Percentiles rank a stretch among this genome's conserved stretches.
Evolutionary conservation across 2,329 filamentous ascomycete genomes (phyloP).

Genomic region (Blumeriella jaapii): DNA sequence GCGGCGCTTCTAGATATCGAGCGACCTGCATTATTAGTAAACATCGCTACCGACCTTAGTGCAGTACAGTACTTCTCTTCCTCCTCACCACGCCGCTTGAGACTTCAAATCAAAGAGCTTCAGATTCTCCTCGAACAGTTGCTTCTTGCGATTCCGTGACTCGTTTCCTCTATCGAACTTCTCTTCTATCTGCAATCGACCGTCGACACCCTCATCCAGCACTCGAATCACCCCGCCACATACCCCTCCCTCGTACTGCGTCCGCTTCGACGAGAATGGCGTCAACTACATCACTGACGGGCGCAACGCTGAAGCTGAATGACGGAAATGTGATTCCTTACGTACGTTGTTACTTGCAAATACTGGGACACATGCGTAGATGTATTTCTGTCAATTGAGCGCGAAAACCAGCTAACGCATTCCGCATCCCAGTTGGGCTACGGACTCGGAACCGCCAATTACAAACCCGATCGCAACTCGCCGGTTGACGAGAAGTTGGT

Average conservation of each 20-base stretch:
- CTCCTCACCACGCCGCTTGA: too few relatives aligned
- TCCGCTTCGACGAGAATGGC: too few relatives aligned
- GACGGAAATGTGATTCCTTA: conserved; percentile 64
- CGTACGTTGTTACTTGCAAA: conserved; percentile 30
- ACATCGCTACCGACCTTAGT: too few relatives aligned
- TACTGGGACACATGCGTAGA: not conserved
- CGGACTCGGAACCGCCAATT: conserved; percentile 60
- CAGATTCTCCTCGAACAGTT: too few relatives aligned
- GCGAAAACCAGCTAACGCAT: not conserved
- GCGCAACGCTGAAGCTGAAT: conserved; percentile 49
- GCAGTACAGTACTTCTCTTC: too few relatives aligned
- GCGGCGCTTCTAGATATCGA: too few relatives aligned
- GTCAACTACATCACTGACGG: not conserved
- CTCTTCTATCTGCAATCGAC: too few relatives aligned
- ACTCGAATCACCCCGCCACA: conserved; percentile 5
- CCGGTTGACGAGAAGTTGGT: conserved; percentile 42
- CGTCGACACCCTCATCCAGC: too few relatives aligned
- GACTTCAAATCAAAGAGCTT: too few relatives aligned
- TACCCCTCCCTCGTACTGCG: not conserved
- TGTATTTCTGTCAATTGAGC: conserved; percentile 34
- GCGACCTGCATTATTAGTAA: too few relatives aligned
- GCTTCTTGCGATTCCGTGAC: too few relatives aligned
- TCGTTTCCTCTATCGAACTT: too few relatives aligned
- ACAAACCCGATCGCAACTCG: conserved; percentile 33
- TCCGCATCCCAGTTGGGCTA: conserved; percentile 49